Evolutionary conservation across 495 filamentous ascomycete species (phyloP).

Genomic region (Pyrenopolyporus hunteri): DNA sequence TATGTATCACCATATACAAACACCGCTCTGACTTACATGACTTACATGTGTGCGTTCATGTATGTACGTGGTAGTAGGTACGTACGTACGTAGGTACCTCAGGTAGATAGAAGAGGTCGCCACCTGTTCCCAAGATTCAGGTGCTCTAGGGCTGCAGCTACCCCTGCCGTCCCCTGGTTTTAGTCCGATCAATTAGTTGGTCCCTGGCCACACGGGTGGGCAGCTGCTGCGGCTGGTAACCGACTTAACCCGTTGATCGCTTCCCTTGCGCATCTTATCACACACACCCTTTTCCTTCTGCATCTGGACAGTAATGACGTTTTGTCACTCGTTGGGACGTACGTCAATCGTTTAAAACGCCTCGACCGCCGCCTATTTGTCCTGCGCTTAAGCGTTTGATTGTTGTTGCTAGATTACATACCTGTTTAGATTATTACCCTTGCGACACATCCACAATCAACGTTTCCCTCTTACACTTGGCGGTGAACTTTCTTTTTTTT

Average conservation of each 20-base stretch:
- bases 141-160: constrained; percentile 37
- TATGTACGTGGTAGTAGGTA: neutral
- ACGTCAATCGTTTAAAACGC: constrained; percentile 5
- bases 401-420: too few species aligned
- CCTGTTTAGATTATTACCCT: constrained; percentile 8
- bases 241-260: constrained; percentile 26
- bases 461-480: constrained; percentile 5
- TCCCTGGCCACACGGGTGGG: constrained; percentile 20
- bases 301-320: constrained; percentile 27
- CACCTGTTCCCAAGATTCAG: constrained; percentile 25
- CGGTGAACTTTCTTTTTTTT: constrained; percentile 24
- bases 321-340: constrained; percentile 13
- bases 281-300: constrained; percentile 11
- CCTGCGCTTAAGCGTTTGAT: neutral
- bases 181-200: constrained; percentile 18
- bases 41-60: too few species aligned
- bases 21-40: too few species aligned
- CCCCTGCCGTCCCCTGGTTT: constrained; percentile 32
- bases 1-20: too few species aligned
- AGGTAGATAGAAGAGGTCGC: neutral
- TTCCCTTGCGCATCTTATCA: constrained; percentile 21
- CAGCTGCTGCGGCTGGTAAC: neutral
- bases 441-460: constrained; percentile 20
- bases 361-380: neutral
- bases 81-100: constrained; percentile 11